These are phyloP conservation scores for Russula griseocarnosa DNA, from an alignment of 768 basidiomycete genomes.

Conservation along the genomic window DNA sequence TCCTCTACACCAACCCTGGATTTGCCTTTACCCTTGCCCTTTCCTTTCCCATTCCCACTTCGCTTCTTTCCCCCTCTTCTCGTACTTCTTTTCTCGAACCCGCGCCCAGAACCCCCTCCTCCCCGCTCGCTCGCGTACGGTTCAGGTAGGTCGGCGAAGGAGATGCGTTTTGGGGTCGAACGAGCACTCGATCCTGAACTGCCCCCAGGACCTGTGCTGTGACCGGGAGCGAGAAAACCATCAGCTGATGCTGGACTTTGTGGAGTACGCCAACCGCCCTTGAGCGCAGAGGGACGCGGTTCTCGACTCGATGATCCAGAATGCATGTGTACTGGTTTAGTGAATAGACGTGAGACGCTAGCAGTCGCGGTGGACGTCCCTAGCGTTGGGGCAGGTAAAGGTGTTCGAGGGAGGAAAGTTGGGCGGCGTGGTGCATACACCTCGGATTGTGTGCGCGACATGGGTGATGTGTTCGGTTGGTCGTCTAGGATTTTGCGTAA, in stretches of 20 bases:
- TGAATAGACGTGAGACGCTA: conserved; percentile 71
- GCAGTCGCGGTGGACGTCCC: conserved; percentile 75
- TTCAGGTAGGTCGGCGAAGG: conserved; percentile 72
- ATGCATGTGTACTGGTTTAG: conserved; percentile 53
- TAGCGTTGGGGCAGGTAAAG: conserved; percentile 45
- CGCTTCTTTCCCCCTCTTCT: conserved; percentile 29
- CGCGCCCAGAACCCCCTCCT: conserved; percentile 24
- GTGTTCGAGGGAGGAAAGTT: conserved; percentile 45
- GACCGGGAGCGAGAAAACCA: conserved; percentile 21
- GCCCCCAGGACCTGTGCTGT: conserved; percentile 32
- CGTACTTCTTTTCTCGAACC: conserved; percentile 23
- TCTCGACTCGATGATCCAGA: conserved; percentile 62
- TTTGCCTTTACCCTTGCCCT: conserved; percentile 38
- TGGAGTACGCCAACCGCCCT: conserved; percentile 31
- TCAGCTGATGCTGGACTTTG: conserved; percentile 36
- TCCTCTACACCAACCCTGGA: conserved; percentile 31
- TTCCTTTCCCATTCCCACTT: conserved; percentile 35
- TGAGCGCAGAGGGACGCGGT: conserved; percentile 50
- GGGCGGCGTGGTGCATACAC: conserved; percentile 38
- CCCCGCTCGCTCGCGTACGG: conserved; percentile 40
- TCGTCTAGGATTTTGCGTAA: conserved; percentile 68
- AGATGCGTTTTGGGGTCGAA: conserved; percentile 71
- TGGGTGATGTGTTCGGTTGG: conserved; percentile 37
- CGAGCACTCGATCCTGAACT: conserved; percentile 45
- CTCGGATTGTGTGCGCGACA: conserved; percentile 30